Conservation (phyloP, 2,329 filamentous ascomycete genomes). For the Alternaria dauci region DNA sequence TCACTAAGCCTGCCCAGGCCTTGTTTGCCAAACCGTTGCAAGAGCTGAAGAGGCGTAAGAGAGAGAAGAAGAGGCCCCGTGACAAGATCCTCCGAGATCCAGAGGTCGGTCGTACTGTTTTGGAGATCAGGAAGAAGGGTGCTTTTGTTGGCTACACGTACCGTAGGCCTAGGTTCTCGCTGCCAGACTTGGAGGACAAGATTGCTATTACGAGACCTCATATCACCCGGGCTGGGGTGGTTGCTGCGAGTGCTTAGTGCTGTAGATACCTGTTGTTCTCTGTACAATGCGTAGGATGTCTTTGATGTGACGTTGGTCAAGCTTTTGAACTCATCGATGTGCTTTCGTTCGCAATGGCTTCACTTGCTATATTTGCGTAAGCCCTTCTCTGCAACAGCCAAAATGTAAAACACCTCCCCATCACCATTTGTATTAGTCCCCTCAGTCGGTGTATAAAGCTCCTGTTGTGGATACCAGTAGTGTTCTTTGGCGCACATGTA, state of each 20-base stretch:
- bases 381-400: neutral
- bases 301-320: neutral
- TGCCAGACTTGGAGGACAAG: constrained; percentile 40
- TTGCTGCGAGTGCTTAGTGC: constrained; percentile 15
- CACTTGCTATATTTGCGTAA: neutral
- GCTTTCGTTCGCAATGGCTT: neutral
- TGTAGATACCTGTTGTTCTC: neutral
- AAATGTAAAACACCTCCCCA: neutral
- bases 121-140: constrained; percentile 80
- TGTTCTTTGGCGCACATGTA: neutral
- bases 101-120: constrained; percentile 69
- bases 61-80: constrained; percentile 80
- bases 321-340: neutral
- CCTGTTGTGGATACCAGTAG: neutral
- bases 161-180: constrained; percentile 59
- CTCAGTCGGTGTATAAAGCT: neutral
- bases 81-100: constrained; percentile 84
- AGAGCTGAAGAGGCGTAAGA: constrained; percentile 59
- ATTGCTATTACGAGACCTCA: constrained; percentile 12
- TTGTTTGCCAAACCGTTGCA: constrained; percentile 11
- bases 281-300: neutral
- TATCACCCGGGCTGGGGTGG: constrained; percentile 5
- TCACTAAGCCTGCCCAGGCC: neutral
- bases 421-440: neutral
- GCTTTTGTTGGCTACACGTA: constrained; percentile 94